Evolutionary conservation across 2,329 filamentous ascomycete species (phyloP).

Genomic region (Epichloe glyceriae): DNA sequence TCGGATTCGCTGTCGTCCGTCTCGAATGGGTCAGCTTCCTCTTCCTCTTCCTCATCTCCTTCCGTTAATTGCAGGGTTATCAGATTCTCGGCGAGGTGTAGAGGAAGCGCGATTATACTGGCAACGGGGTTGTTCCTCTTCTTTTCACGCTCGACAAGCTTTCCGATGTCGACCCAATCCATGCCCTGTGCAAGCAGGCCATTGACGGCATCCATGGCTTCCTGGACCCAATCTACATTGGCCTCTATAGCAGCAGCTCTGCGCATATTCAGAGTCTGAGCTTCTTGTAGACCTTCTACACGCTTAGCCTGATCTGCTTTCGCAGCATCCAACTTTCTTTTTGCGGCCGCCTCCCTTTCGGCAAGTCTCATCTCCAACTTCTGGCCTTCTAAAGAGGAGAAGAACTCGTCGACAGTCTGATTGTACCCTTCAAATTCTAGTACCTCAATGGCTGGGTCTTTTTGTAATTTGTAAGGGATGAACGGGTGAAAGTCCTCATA

Average conservation of each 20-base stretch:
- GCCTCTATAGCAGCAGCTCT: constrained; percentile 87
- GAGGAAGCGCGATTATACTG: constrained; percentile 68
- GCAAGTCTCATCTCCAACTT: constrained; percentile 73
- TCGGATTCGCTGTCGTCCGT: constrained; percentile 50
- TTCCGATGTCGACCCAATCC: constrained; percentile 91
- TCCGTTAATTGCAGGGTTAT: constrained; percentile 71
- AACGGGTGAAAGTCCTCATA: constrained; percentile 98
- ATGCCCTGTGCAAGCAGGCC: constrained; percentile 85
- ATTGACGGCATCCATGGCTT: constrained; percentile 86
- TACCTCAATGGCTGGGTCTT: constrained; percentile 51
- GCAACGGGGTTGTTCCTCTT: constrained; percentile 72
- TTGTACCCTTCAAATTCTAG: constrained; percentile 79
- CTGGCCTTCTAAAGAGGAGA: constrained; percentile 90
- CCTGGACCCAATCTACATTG: constrained; percentile 81
- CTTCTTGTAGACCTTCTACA: constrained; percentile 69
- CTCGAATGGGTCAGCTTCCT: constrained; percentile 45
- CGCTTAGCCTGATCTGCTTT: constrained; percentile 72
- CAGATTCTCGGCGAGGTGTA: constrained; percentile 83
- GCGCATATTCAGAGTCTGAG: constrained; percentile 68
- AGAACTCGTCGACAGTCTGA: constrained; percentile 90
- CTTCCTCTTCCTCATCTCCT: constrained; percentile 48
- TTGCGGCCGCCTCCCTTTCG: constrained; percentile 71
- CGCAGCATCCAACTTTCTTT: constrained; percentile 74
- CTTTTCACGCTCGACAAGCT: constrained; percentile 79
- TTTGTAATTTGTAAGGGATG: constrained; percentile 64